Conservation (phyloP, 2,329 filamentous ascomycete species). For the Exophiala dermatitidis region DNA sequence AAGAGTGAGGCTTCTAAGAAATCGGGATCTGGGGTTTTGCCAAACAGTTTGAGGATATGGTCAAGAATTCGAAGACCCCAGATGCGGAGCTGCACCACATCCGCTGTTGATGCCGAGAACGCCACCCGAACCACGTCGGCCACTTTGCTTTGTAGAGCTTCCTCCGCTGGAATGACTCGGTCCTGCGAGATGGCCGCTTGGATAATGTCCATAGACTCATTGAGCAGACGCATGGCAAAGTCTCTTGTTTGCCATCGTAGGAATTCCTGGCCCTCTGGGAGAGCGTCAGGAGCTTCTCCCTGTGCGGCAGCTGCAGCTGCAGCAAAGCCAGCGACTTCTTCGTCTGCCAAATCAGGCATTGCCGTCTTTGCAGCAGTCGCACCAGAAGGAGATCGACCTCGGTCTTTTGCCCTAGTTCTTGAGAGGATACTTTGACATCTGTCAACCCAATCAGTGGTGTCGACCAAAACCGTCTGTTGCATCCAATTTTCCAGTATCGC, state of each 20-base stretch:
- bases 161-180: conserved; percentile 69
- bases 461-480: conserved; percentile 72
- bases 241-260: conserved; percentile 92
- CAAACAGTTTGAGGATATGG: conserved; percentile 84
- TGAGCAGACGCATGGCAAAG: conserved; percentile 84
- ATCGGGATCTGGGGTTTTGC: conserved; percentile 88
- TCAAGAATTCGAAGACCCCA: conserved; percentile 92
- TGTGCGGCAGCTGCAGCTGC: conserved; percentile 59
- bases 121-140: conserved; percentile 94
- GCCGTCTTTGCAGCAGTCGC: conserved; percentile 35
- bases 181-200: conserved; percentile 71
- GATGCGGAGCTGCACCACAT: conserved; percentile 80
- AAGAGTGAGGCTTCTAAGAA: conserved; percentile 95
- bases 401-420: conserved; percentile 68
- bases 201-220: conserved; percentile 71
- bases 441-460: conserved; percentile 79
- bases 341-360: conserved; percentile 78
- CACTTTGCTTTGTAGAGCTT: conserved; percentile 71
- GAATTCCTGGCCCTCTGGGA: conserved; percentile 66
- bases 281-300: conserved; percentile 45
- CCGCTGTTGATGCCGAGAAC: conserved; percentile 92
- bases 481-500: conserved; percentile 92
- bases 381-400: conserved; percentile 28
- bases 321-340: conserved; percentile 93
- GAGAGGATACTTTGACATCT: conserved; percentile 83